Evolutionary conservation across 306 rosid species (phyloP).

Genomic region (Prunus padus): DNA sequence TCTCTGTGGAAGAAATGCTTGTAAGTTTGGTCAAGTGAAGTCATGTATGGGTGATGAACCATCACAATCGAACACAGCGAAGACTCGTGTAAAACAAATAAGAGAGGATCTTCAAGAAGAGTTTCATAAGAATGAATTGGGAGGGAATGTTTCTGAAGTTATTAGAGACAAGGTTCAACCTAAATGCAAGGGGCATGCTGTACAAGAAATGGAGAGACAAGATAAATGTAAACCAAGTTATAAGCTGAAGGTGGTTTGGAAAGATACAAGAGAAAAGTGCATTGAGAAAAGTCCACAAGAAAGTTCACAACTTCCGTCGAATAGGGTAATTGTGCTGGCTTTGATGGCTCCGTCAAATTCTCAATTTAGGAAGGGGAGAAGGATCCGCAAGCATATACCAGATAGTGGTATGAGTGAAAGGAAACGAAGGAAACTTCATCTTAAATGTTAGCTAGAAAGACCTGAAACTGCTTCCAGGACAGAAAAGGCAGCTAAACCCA

Average conservation of each 20-base stretch:
- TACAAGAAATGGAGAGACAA: constrained; percentile 22
- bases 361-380: constrained; percentile 48
- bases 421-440: constrained; percentile 38
- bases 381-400: constrained; percentile 25
- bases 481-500: neutral
- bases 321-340: constrained; percentile 43
- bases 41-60: constrained; percentile 29
- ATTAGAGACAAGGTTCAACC: constrained; percentile 9
- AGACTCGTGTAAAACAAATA: constrained; percentile 21
- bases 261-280: constrained; percentile 23
- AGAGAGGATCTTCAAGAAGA: constrained; percentile 35
- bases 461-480: constrained; percentile 38
- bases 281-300: neutral
- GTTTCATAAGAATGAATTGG: constrained; percentile 22
- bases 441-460: constrained; percentile 20
- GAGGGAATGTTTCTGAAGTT: constrained; percentile 20
- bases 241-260: constrained; percentile 18
- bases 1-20: constrained; percentile 62
- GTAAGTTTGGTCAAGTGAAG: constrained; percentile 24
- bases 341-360: constrained; percentile 62
- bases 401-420: constrained; percentile 32
- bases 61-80: constrained; percentile 19
- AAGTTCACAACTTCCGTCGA: constrained; percentile 26
- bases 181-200: constrained; percentile 22
- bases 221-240: constrained; percentile 22